These are phyloP conservation scores for Wickerhamomyces mucosus DNA, from an alignment of 805 yeast genomes.

Conservation along the genomic window DNA sequence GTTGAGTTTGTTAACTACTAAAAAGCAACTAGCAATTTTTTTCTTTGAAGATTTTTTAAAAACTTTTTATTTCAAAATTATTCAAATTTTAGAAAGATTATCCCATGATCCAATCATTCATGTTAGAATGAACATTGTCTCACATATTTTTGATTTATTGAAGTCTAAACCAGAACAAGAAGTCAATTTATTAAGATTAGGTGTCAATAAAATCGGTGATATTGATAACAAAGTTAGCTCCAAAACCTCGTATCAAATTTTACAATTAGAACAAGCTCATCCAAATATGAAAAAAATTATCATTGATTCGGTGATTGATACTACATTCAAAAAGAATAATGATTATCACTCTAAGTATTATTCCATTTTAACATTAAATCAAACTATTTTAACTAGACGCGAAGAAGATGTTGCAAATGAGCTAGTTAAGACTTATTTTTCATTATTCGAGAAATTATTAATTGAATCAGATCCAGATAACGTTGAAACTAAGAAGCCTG, in stretches of 20 bases:
- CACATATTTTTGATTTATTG: slow-evolving; percentile 71
- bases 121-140: slow-evolving; percentile 69
- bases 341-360: slow-evolving; percentile 88
- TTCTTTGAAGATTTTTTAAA: slow-evolving; percentile 89
- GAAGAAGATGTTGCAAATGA: slow-evolving; percentile 79
- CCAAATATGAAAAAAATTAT: slow-evolving; percentile 91
- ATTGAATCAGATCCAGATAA: slow-evolving; percentile 50
- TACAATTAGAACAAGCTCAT: slow-evolving; percentile 79
- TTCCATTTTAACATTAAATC: slow-evolving; percentile 81
- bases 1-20: slow-evolving; percentile 33
- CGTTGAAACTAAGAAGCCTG: slow-evolving; percentile 30
- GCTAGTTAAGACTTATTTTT: slow-evolving; percentile 76
- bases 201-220: slow-evolving; percentile 93
- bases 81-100: slow-evolving; percentile 67
- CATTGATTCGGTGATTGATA: slow-evolving; percentile 71
- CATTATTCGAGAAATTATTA: slow-evolving; percentile 75
- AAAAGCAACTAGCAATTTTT: slow-evolving; percentile 56
- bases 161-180: slow-evolving; percentile 94
- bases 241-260: slow-evolving; percentile 70
- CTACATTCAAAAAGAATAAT: slow-evolving; percentile 59
- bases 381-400: slow-evolving; percentile 73
- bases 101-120: slow-evolving; percentile 89
- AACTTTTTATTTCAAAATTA: slow-evolving; percentile 60
- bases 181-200: slow-evolving; percentile 76
- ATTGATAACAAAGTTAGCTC: slow-evolving; percentile 84